Evolutionary conservation across 2,329 filamentous ascomycete genomes (phyloP).

Genomic region (Zymoseptoria tritici): DNA sequence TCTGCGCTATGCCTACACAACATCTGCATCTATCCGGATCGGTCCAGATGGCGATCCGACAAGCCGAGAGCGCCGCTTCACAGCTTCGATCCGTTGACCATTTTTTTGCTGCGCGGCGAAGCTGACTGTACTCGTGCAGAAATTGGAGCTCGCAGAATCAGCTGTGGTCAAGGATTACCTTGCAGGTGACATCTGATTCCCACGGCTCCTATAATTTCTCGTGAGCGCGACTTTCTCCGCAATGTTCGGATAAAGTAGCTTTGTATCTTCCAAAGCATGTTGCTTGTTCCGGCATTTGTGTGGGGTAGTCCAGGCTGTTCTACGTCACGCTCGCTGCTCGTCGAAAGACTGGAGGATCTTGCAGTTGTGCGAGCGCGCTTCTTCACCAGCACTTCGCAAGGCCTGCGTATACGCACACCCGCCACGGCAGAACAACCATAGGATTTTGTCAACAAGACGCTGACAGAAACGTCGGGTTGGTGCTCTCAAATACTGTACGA

Average conservation of each 20-base stretch:
- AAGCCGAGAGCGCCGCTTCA: not conserved
- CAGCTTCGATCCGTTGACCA: not conserved
- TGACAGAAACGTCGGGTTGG: not conserved
- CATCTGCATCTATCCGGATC: not conserved
- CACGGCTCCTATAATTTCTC: not conserved
- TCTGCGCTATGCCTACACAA: not conserved
- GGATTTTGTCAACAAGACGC: not conserved
- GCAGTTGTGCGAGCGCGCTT: not conserved
- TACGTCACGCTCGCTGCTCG: not conserved
- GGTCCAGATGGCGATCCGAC: not conserved
- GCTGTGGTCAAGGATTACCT: conserved; percentile 27
- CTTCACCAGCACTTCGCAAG: not conserved
- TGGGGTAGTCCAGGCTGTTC: not conserved
- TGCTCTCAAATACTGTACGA: not conserved
- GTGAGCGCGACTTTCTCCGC: not conserved
- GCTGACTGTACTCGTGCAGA: conserved; percentile 18
- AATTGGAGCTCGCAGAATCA: conserved; percentile 25
- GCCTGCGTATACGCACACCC: not conserved
- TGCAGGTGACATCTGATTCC: conserved; percentile 1
- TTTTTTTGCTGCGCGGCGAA: not conserved
- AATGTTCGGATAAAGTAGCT: not conserved
- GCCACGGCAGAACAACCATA: not conserved
- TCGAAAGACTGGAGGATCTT: not conserved
- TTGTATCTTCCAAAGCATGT: not conserved
- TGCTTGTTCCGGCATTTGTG: not conserved